These are phyloP conservation scores for Solanum phureja DNA, from an alignment of 257 asterid species.

Conservation along the genomic window DNA sequence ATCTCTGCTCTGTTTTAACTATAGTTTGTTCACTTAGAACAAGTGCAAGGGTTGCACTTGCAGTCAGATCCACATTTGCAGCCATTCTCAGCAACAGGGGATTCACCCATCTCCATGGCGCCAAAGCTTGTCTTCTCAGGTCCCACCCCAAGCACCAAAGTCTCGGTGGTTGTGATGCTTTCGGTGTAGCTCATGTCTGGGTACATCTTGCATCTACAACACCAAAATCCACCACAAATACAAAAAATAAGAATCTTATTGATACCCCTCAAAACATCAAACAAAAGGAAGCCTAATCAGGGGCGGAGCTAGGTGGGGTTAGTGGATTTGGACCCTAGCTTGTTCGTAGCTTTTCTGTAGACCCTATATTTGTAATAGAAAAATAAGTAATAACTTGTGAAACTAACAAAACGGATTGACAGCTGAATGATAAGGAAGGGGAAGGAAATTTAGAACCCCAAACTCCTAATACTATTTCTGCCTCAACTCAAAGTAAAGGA, in stretches of 20 bases:
- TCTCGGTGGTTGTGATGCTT: constrained; percentile 27
- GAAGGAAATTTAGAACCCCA: too few relatives aligned
- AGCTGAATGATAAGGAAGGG: too few relatives aligned
- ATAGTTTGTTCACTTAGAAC: constrained; percentile 40
- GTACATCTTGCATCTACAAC: constrained; percentile 61
- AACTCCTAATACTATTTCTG: too few relatives aligned
- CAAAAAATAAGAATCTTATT: neutral
- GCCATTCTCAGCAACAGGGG: constrained; percentile 45
- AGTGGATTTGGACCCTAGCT: too few relatives aligned
- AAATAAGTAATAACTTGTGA: too few relatives aligned
- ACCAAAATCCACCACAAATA: neutral
- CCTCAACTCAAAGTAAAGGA: too few relatives aligned
- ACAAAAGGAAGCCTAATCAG: too few relatives aligned
- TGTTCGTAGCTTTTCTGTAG: too few relatives aligned
- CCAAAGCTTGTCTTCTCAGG: constrained; percentile 30
- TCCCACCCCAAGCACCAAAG: constrained; percentile 58
- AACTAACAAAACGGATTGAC: too few relatives aligned
- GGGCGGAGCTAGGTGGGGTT: too few relatives aligned
- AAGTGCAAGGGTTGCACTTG: constrained; percentile 77
- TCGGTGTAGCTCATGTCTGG: constrained; percentile 49
- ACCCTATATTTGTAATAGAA: too few relatives aligned
- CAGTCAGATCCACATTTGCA: constrained; percentile 90
- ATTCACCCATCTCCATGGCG: constrained; percentile 7
- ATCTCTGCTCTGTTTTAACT: constrained; percentile 23
- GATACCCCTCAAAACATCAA: neutral